phyloP scores from a whole-genome alignment of 164 flowering plant species.

The Echeveria elegans region DNA sequence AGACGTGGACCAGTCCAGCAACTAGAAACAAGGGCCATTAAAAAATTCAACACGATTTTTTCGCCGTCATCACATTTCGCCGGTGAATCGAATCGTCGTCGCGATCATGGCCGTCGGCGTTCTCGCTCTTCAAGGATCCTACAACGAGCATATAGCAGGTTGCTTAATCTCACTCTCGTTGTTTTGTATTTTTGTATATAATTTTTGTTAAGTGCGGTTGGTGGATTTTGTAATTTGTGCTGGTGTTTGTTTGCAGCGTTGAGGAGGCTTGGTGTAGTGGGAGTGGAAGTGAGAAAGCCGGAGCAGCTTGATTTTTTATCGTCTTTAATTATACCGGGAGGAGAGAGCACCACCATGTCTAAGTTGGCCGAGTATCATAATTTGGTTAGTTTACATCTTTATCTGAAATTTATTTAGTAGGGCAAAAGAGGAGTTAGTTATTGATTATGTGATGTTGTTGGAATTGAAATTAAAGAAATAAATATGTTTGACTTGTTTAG shows the following conservation, averaged over 20 bases:
- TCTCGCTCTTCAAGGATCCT: conserved; percentile 92
- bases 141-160: conserved; percentile 93
- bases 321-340: conserved; percentile 90
- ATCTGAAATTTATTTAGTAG: no score
- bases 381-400: conserved; percentile 33
- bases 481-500: no score
- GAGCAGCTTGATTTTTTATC: conserved; percentile 56
- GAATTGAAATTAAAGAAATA: no score
- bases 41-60: background rate
- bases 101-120: conserved; percentile 67
- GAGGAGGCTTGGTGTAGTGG: conserved; percentile 71
- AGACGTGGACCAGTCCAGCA: background rate
- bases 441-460: background rate
- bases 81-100: background rate
- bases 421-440: background rate
- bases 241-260: conserved; percentile 46
- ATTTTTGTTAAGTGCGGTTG: background rate
- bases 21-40: background rate
- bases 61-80: background rate
- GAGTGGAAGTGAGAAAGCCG: conserved; percentile 81
- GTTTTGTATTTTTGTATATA: conserved; percentile 7
- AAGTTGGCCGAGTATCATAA: conserved; percentile 86
- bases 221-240: background rate
- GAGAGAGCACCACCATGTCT: conserved; percentile 99
- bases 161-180: background rate